Percentiles rank a stretch among this genome's conserved stretches.
phyloP scores from a whole-genome alignment of 1,284 basidiomycete genomes.

The Austroboletus niveus region DNA sequence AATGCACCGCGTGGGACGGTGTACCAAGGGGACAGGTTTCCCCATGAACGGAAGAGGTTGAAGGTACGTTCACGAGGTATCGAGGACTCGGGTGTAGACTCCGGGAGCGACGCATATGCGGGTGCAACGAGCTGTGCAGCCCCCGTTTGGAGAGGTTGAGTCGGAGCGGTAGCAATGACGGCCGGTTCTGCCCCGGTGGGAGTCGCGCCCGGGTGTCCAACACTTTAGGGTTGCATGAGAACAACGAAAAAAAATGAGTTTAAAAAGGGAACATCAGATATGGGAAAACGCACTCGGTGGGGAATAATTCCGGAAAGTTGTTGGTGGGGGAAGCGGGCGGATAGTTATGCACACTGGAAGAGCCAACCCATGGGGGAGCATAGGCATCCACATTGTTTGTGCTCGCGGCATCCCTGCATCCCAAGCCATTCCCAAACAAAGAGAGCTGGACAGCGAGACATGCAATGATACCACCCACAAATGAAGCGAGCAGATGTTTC shows the following conservation, averaged over 20 bases:
- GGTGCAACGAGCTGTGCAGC: conserved; percentile 52
- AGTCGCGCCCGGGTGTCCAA: conserved; percentile 81
- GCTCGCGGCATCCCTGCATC: background rate
- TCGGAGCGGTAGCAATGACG: conserved; percentile 51
- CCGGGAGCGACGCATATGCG: conserved; percentile 14
- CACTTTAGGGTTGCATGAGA: conserved; percentile 22
- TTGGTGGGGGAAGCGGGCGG: background rate
- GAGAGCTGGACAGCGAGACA: conserved; percentile 29
- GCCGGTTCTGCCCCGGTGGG: conserved; percentile 83
- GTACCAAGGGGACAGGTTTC: conserved; percentile 84
- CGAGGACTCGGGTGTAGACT: conserved; percentile 5
- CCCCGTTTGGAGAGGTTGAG: conserved; percentile 59
- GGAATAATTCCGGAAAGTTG: background rate
- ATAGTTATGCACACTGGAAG: background rate
- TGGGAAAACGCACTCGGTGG: conserved; percentile 14
- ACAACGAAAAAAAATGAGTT: background rate
- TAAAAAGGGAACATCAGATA: no score
- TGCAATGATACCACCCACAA: conserved; percentile 22
- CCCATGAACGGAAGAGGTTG: conserved; percentile 75
- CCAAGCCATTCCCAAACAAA: conserved; percentile 20
- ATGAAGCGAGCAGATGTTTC: conserved; percentile 27
- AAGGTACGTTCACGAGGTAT: conserved; percentile 34
- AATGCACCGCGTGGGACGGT: conserved; percentile 68
- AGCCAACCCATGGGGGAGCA: background rate
- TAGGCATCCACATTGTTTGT: conserved; percentile 5